phyloP scores from a whole-genome alignment of 192 early-diverging fungal species.

The Podila verticillata region DNA sequence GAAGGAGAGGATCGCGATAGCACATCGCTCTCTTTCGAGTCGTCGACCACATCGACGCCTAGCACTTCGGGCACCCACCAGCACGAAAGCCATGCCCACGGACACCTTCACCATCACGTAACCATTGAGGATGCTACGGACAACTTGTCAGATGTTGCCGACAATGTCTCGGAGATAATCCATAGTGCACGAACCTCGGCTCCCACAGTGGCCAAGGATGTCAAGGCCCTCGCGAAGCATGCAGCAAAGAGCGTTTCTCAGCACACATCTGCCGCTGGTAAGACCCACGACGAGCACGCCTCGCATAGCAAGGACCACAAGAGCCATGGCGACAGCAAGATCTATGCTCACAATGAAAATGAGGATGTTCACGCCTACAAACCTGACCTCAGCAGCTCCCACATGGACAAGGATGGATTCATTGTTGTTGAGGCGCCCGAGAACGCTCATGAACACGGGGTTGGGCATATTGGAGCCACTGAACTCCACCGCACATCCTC shows the following conservation, averaged over 20 bases:
- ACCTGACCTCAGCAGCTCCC: not conserved
- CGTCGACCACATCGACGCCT: not conserved
- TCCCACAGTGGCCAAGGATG: constrained; percentile 1
- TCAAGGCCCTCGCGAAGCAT: constrained; percentile 9
- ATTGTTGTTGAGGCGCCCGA: constrained; percentile 10
- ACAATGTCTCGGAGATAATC: constrained; percentile 15
- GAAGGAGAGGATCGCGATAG: not conserved
- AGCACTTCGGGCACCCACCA: not conserved
- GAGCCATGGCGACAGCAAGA: not conserved
- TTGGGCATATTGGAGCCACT: not conserved
- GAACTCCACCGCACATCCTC: not conserved
- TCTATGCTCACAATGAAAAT: not conserved
- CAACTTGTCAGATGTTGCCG: constrained; percentile 11
- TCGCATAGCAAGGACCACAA: not conserved
- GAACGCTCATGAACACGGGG: not conserved
- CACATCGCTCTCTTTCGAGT: not conserved
- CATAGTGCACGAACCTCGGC: constrained; percentile 2
- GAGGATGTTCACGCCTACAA: not conserved
- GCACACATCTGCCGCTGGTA: not conserved
- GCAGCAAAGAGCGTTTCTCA: not conserved
- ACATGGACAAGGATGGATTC: constrained; percentile 18
- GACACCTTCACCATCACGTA: not conserved
- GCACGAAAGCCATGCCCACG: not conserved
- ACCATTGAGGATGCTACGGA: constrained; percentile 1
- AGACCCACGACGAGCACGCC: not conserved